Evolutionary conservation across 2,329 filamentous ascomycete species (phyloP).

Genomic region (Westerdykella aurantiaca): DNA sequence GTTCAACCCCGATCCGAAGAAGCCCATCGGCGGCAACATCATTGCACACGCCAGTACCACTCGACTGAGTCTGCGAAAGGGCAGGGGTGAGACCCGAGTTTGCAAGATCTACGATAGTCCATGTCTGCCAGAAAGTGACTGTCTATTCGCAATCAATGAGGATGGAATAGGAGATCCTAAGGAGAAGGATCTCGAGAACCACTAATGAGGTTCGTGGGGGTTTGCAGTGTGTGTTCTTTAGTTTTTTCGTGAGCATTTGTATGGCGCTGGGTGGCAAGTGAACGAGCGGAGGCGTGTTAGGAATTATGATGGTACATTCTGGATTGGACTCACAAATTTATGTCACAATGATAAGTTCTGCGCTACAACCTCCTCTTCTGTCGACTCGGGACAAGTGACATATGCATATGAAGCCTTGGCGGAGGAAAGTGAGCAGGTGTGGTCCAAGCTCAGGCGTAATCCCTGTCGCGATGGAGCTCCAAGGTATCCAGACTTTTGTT

Average conservation of each 20-base stretch:
- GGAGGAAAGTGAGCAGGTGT: not conserved
- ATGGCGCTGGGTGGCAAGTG: slow-evolving; percentile 7
- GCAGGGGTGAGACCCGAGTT: slow-evolving; percentile 87
- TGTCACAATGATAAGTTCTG: not conserved
- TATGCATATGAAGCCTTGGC: too few species aligned
- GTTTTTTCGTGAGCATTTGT: slow-evolving; percentile 9
- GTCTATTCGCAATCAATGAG: slow-evolving; percentile 92
- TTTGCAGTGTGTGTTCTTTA: not conserved
- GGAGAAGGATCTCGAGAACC: slow-evolving; percentile 92
- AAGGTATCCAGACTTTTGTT: slow-evolving; percentile 22
- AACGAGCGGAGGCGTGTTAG: not conserved
- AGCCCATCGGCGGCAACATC: slow-evolving; percentile 97
- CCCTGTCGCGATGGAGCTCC: slow-evolving; percentile 19
- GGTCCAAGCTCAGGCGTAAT: slow-evolving; percentile 9
- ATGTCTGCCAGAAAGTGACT: slow-evolving; percentile 93
- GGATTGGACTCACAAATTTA: not conserved
- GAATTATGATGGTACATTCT: too few species aligned
- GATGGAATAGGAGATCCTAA: slow-evolving; percentile 94
- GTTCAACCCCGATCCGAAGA: slow-evolving; percentile 99
- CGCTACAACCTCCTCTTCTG: not conserved
- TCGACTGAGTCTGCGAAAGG: slow-evolving; percentile 90
- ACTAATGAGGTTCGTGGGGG: slow-evolving; percentile 37
- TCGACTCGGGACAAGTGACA: too few species aligned
- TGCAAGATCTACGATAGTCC: slow-evolving; percentile 99
- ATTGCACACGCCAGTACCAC: slow-evolving; percentile 97